Evolutionary conservation across 495 filamentous ascomycete species (phyloP), one percentile per base, ranked within the genome.

Genomic region (Zalerion maritima): DNA sequence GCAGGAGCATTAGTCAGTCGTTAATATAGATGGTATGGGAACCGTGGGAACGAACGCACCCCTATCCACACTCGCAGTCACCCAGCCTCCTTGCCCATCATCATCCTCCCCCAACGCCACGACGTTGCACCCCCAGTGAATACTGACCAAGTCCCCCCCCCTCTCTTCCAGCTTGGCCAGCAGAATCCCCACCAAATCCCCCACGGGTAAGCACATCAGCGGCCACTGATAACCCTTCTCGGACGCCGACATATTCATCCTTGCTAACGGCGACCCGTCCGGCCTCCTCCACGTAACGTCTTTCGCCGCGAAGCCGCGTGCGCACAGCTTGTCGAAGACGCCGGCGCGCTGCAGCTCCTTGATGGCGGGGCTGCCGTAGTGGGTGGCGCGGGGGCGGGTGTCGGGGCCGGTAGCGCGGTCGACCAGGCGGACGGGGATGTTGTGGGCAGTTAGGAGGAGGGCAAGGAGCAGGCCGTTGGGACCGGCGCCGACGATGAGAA

Each of bases 391-490:
- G 6, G 67, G 69, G 31, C 69, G 64, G 18, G 55, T 53, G 46
- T 70, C 65, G 12, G 73, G 45, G 21, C 53, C 43, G 8, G 47
- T 36, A 18, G 60, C 56, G 10, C 54, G 54, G 34, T 75, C 69
- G 16, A 73, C 47, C 5, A 74, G 45, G 16, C 58, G 54, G 29
- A 68, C 60, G 27, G 55, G 36, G 35, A 73, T 65, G 12, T 64
- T 61, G 34, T 57, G 46, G 42, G 64, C 62, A 6, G 65, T 52
- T 5, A 75, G 61, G 12, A 75, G 49, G 9, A 75, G 45, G 1
- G 57, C 52, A 1, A 73, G 60, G 9, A 73, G 57, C 3, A 75
- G 59, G 13, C 69, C 65, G 1, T 67, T 64, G 2, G 68, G 68
- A 1, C 66, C 68, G 9, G 69, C 69, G 17, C 69, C 67, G 4